Conservation (phyloP, 257 asterid species). For the Thymus mandschuricus region DNA sequence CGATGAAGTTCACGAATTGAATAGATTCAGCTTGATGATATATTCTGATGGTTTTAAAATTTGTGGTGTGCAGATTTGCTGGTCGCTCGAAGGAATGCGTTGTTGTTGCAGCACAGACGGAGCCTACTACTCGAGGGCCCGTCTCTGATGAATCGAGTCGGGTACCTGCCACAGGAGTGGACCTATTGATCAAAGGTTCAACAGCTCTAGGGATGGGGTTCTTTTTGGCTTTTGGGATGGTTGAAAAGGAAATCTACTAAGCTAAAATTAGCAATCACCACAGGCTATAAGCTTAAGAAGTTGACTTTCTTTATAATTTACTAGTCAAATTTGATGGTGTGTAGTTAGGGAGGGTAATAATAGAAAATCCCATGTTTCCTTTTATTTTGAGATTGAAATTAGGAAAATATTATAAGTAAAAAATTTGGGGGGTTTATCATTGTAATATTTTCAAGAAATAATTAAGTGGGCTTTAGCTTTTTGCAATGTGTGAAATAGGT, state of each 20-base stretch:
- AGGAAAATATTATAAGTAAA: conserved; percentile 8
- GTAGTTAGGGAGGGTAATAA: conserved; percentile 37
- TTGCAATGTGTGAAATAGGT: conserved; percentile 13
- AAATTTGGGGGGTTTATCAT: conserved; percentile 13
- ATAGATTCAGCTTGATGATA: neutral
- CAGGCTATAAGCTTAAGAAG: conserved; percentile 22
- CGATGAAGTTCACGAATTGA: neutral
- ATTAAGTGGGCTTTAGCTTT: conserved; percentile 23
- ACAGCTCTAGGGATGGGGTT: neutral
- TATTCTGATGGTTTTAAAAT: neutral
- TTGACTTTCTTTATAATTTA: conserved; percentile 29
- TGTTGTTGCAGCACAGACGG: conserved; percentile 45
- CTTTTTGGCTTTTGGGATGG: conserved; percentile 15
- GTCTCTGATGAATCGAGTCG: conserved; percentile 34
- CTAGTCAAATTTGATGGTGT: conserved; percentile 34
- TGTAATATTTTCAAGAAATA: conserved; percentile 34
- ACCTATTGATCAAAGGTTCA: conserved; percentile 28
- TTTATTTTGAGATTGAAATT: conserved; percentile 15
- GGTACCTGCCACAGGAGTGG: conserved; percentile 41
- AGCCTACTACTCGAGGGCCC: conserved; percentile 29
- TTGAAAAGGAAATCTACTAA: conserved; percentile 1
- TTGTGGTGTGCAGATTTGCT: conserved; percentile 38
- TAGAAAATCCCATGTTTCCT: conserved; percentile 15
- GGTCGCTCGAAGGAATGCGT: conserved; percentile 51
- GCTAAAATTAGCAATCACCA: conserved; percentile 11